These are phyloP conservation scores for Beauveria varroae DNA, from an alignment of 2,329 filamentous ascomycete genomes.

Conservation along the genomic window DNA sequence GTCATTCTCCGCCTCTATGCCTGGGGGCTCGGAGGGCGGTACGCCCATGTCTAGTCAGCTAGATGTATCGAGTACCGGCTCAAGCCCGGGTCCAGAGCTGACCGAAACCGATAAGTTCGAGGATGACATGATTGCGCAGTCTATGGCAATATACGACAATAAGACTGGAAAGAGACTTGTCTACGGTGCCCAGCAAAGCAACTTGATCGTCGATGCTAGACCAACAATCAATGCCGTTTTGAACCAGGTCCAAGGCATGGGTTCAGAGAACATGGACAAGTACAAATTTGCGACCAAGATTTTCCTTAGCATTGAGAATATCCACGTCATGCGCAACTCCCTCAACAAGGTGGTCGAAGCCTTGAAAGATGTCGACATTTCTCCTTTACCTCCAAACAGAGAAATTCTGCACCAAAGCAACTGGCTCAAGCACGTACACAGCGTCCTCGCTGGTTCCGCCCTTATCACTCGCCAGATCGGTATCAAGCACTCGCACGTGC, in stretches of 20 bases:
- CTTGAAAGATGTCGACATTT: conserved; percentile 86
- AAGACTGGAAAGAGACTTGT: conserved; percentile 57
- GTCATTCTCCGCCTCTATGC: conserved; percentile 58
- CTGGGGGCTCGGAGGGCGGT: conserved; percentile 25
- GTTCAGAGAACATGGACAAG: conserved; percentile 96
- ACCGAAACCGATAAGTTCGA: conserved; percentile 59
- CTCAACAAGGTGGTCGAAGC: conserved; percentile 81
- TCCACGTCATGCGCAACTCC: conserved; percentile 94
- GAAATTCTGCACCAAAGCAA: conserved; percentile 75
- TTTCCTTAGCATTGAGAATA: conserved; percentile 95
- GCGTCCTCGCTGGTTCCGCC: conserved; percentile 74
- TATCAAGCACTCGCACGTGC: conserved; percentile 84
- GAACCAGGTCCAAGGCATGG: conserved; percentile 87
- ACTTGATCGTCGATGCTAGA: conserved; percentile 91
- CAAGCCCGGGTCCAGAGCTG: conserved; percentile 38
- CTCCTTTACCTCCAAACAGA: conserved; percentile 70
- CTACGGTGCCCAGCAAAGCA: conserved; percentile 88
- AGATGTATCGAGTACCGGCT: conserved; percentile 33
- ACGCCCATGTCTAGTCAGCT: conserved; percentile 39
- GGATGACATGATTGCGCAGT: conserved; percentile 52
- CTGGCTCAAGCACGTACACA: conserved; percentile 85
- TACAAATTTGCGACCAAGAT: conserved; percentile 88
- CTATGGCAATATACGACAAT: conserved; percentile 40
- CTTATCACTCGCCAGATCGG: conserved; percentile 84
- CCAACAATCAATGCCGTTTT: conserved; percentile 91